Base-by-base conservation (phyloP, 805 yeast genomes). In the Wickerhamomyces canadensis region DNA sequence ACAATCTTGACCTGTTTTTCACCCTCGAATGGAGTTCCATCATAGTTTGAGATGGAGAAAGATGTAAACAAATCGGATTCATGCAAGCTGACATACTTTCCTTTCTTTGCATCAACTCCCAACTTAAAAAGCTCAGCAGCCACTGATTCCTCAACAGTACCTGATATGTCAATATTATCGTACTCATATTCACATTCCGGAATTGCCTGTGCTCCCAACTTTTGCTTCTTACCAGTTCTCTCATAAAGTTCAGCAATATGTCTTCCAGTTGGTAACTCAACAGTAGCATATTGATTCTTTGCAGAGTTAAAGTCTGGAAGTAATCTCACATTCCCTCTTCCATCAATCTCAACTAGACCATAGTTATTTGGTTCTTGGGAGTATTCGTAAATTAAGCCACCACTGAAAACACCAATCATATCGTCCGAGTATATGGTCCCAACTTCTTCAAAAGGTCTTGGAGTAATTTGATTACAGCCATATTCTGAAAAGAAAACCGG, bases 341-440 rank as follows among this genome's bases (percentile, higher is more conserved):
- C 58, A 23, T 59, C 59, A 43, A 87, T 67, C 37, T 72, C 58
- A 34, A 91, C 98, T 39, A 91, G 69, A 17, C 98, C 98, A 59
- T 86, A 91, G 51, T 84, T 66, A 55, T 80, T 76, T 19, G 70
- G 69, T 61, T 86, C 96, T 51, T 83, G 73, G 5, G 93, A 74
- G 62, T 81, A 91, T 64, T 91, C 97, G 64, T 91, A 91, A 23
- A 88, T 95, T 47, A 93, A 70, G 28, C 98, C 97, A 7, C 97
- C 97, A 38, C 86, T 74, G 54, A 89, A 86, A 1, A 78, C 82
- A 12, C 70, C 70, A 19, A 78, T 65, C 97, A 89, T 88, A 30
- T 75, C 75, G 9, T 63, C 57, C 0, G 94, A 80, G 52, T 76
- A 86, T 17, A 89, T 64, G 3, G 85, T 67, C 15, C 66, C 68